Base-by-base conservation (phyloP, 1,284 basidiomycete genomes). In the Ceratobasidium sp. region DNA sequence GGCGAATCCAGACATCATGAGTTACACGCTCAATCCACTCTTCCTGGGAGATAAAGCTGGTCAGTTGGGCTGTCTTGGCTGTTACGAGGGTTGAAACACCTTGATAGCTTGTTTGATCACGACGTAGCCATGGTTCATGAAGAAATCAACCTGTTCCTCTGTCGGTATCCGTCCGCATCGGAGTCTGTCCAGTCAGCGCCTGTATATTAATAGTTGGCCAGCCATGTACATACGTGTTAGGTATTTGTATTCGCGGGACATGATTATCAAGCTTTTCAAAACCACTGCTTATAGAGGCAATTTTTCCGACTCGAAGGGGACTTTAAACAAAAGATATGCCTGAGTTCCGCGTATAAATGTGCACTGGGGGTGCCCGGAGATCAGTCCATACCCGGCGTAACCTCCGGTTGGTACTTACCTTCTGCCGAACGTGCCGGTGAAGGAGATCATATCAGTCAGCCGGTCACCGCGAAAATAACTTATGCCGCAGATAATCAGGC, bases 1-100 rank as follows among this genome's bases (percentile, higher is more conserved):
- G 78, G 8, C 82, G 79, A 19, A 81, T 78, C 81, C 81, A 82
- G 19, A 82, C 62, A 76, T 81, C 78, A 6, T 75, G 76, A 76
- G 68, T 62, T 15, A 22, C 40, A 74, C 64, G 56, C 59, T 70
- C 29, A 40, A 73, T 73, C 70, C 70, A 73, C 37, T 73, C 70
- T 37, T 73, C 70, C 70, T 57, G 46, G 17, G 43, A 44, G 17
- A 17, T 25, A 59, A 15, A 15, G 19, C 25, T 29, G n/a, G 7
- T 7, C 4, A 61, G 56, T 43, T 46, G 61, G 34, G 51, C 54
- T 19, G 32, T 17, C n/a, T 49, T 51, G 43, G 61, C 17, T 15
- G 32, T 61, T 15, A 9, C 17, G 17, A 25, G 43, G 25, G 54
- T 43, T 11, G 32, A 29, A 5, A 59, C 54, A 54, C 66, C 56